Evolutionary conservation across 1,284 basidiomycete species (phyloP), one percentile per base, ranked within the genome.

Genomic region (Fereydounia khargensis): DNA sequence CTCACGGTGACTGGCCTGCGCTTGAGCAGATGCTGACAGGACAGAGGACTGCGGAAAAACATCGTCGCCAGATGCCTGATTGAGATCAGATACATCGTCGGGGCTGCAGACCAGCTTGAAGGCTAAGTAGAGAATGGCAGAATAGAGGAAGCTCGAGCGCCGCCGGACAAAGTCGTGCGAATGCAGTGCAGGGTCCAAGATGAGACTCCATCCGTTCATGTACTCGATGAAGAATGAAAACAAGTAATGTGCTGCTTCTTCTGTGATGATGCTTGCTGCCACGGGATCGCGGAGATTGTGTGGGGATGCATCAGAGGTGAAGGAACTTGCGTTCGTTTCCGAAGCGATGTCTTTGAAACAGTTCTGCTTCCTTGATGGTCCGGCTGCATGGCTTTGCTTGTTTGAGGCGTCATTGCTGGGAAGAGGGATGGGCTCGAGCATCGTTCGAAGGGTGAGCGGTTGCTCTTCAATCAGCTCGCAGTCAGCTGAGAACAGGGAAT

Each of bases 401-500:
- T n/a, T n/a, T n/a, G n/a, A n/a, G n/a, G n/a, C n/a, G 21, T 61
- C 52, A 17, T 47, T 47, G 17, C 17, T 6, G n/a, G 47, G 40
- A 14, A 53, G 47, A 8, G 49, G 46, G 2, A 62, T 54, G 0
- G 59, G 59, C 39, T 57, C 57, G 40, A 62, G 59, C 59, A 62
- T 62, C 41, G 50, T 45, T 1, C 54, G 45, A 7, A 62, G 35
- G 3, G 59, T 62, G 9, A 62, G 32, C 2, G 59, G 59, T 33
- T 62, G 59, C 23, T 62, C 59, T 14, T 53, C 54, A 31, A 62
- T 54, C 7, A 62, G 59, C 45, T 62, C 59, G 28, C 52, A 61
- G n/a, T n/a, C n/a, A n/a, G n/a, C n/a, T n/a, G n/a, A n/a, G n/a
- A n/a, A n/a, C n/a, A n/a, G n/a, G n/a, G n/a, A n/a, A n/a, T n/a